These are phyloP conservation scores for Cornus florida DNA, from an alignment of 148 eudicot species.

Conservation along the genomic window DNA sequence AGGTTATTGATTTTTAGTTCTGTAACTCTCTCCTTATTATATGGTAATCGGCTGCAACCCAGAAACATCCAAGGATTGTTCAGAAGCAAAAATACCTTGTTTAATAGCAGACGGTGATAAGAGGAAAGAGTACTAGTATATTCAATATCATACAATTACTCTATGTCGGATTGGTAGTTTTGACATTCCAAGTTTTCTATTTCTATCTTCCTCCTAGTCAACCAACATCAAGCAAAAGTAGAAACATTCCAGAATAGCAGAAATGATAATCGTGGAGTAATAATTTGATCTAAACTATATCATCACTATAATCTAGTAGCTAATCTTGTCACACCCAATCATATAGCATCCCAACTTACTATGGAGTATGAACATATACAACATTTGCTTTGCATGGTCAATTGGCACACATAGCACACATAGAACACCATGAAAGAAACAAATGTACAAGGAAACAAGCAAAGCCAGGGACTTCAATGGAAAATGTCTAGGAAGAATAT, in stretches of 20 bases:
- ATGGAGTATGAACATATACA: not conserved
- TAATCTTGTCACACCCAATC: not conserved
- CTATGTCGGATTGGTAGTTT: not conserved
- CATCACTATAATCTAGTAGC: not conserved
- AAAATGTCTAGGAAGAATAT: not conserved
- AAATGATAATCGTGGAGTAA: not conserved
- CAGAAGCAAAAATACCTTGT: not conserved
- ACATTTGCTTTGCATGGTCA: not conserved
- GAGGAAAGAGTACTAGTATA: not conserved
- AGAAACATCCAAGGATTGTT: not conserved
- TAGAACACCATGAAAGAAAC: not conserved
- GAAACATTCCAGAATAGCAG: not conserved
- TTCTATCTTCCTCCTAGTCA: not conserved
- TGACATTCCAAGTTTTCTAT: too few relatives aligned
- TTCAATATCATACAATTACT: not conserved
- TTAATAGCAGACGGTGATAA: not conserved
- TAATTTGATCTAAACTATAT: not conserved
- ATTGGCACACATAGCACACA: not conserved
- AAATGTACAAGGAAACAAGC: not conserved
- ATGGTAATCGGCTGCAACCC: not conserved
- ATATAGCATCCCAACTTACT: too few relatives aligned
- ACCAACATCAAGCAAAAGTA: not conserved
- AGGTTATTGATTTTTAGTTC: too few relatives aligned
- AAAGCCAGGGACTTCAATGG: constrained; percentile 2
- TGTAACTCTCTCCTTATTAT: not conserved